Base-by-base conservation (phyloP, 768 basidiomycete genomes). In the Agrocybe pediades region DNA sequence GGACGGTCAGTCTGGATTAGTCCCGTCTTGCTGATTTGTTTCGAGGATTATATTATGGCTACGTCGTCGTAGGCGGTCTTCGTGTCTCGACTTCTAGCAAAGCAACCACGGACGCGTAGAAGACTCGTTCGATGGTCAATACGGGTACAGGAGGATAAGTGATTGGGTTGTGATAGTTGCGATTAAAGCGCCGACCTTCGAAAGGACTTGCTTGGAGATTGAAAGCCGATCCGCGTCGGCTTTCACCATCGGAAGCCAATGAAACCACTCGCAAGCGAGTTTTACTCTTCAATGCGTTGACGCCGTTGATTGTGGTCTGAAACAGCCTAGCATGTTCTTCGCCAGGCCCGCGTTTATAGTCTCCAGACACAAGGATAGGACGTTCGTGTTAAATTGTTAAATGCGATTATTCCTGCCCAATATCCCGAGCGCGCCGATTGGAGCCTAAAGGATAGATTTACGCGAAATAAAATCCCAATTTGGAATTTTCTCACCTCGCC, bases 271-370 rank as follows among this genome's bases (percentile, higher is more conserved):
- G 54, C 1, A 68, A 17, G 48, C 53, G 55, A 7, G 61, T 62
- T 41, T 46, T 48, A 0, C 53, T 43, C 26, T 58, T 17, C 15
- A 43, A 19, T 2, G 15, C 2, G 26, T 63, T 57, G 1, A 64
- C 25, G 1, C 56, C 64, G 8, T 58, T 27, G 4, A 62, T 19
- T 1, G 56, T 39, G 1, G 55, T 60, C 13, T 59, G 6, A 8
- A 69, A 46, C 1, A 65, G 33, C 1, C 27, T 5, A 0, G 58
- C 48, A 51, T 69, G 65, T 19, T 67, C 56, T 4, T 43, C 33
- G 0, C 66, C 67, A 17, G 58, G 55, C 58, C 71, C 68, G 0
- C 48, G 47, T 49, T 71, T 71, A 51, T 67, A 69, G 21, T 65
- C 63, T 1, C 67, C 67, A 7, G 69, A 72, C 9, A 70, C 44